phyloP scores from a whole-genome alignment of 1,139 yeast species.

The Hyphopichia khmerensis region DNA sequence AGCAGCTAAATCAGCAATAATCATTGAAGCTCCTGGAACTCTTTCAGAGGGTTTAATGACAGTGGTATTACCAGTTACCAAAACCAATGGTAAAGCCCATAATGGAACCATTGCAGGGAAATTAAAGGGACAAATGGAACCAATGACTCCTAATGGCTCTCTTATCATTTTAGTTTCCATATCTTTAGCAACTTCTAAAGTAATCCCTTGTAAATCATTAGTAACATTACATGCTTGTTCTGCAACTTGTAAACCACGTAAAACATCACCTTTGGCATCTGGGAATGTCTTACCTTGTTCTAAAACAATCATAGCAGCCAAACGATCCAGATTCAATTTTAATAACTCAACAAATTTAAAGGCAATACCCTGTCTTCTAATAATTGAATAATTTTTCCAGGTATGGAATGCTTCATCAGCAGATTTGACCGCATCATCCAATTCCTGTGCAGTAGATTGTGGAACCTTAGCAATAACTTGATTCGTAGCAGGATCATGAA shows the following conservation, averaged over 20 bases:
- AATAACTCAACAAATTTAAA: constrained; percentile 70
- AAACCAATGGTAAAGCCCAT: constrained; percentile 75
- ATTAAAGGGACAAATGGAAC: constrained; percentile 73
- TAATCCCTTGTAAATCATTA: constrained; percentile 63
- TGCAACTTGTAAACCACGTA: constrained; percentile 80
- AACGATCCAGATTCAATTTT: constrained; percentile 65
- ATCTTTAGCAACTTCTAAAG: constrained; percentile 68
- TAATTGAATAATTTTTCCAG: constrained; percentile 60
- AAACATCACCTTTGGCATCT: constrained; percentile 78
- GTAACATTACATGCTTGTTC: constrained; percentile 66
- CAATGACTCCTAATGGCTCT: constrained; percentile 63
- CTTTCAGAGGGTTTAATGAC: constrained; percentile 78
- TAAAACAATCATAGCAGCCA: constrained; percentile 69
- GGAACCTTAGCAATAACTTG: constrained; percentile 67
- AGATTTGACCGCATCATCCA: constrained; percentile 64
- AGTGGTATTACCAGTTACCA: constrained; percentile 78
- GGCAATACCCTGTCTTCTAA: constrained; percentile 74
- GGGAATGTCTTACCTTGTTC: constrained; percentile 82
- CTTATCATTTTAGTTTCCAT: constrained; percentile 82
- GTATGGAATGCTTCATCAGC: constrained; percentile 61
- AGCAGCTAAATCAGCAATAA: constrained; percentile 69
- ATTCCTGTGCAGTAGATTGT: constrained; percentile 66
- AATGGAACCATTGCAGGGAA: constrained; percentile 88
- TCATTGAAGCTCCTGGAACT: constrained; percentile 77
- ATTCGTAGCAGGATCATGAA: constrained; percentile 78